A percentile compares a stretch with the other conserved stretches of the same genome.
phyloP scores from a whole-genome alignment of 1,139 yeast genomes.

The Magnusiomyces suaveolens region DNA sequence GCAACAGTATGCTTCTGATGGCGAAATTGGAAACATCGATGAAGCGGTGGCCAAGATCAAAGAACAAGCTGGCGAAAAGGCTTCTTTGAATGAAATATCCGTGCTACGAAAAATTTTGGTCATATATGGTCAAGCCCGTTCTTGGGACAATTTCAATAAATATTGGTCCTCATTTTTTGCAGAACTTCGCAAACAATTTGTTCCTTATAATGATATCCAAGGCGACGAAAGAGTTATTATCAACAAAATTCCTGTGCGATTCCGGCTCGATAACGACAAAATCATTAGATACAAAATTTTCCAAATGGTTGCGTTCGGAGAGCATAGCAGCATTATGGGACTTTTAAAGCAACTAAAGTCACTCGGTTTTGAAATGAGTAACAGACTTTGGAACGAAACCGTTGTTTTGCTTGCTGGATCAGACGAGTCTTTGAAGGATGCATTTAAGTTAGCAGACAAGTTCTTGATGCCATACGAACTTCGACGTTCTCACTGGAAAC shows the following conservation, averaged over 20 bases:
- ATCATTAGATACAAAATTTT: conserved; percentile 9
- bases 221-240: neutral
- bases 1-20: conserved; percentile 4
- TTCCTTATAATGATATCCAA: conserved; percentile 1
- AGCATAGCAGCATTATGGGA: conserved; percentile 3
- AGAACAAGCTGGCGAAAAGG: conserved; percentile 4
- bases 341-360: conserved; percentile 3
- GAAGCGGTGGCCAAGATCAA: neutral
- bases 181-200: conserved; percentile 5
- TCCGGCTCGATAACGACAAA: conserved; percentile 6
- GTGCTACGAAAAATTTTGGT: conserved; percentile 10
- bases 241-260: conserved; percentile 3
- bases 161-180: conserved; percentile 8
- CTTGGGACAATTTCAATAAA: conserved; percentile 12
- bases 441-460: neutral
- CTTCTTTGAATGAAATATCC: conserved; percentile 1
- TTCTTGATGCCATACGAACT: neutral
- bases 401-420: neutral
- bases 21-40: neutral
- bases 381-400: neutral
- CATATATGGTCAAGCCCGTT: conserved; percentile 6
- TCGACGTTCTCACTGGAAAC: neutral
- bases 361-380: conserved; percentile 6
- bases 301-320: conserved; percentile 8
- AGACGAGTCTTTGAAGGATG: neutral